Base-by-base conservation (phyloP, 768 basidiomycete genomes). In the Mycena vulgaris region DNA sequence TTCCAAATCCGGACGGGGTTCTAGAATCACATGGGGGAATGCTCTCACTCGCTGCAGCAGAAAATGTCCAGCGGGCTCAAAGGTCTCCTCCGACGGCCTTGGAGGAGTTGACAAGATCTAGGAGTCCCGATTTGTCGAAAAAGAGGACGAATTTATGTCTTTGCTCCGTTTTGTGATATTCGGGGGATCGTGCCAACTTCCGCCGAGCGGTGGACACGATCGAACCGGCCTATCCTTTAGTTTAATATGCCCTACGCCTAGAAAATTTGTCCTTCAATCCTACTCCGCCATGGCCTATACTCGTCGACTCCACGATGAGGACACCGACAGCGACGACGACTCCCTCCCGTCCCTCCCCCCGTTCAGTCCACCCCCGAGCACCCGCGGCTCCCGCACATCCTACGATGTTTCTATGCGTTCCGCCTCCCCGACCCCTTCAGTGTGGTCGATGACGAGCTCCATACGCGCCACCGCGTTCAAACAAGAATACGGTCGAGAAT, bases 361-460 rank as follows among this genome's bases (percentile, higher is more conserved):
- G 9, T 83, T 85, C 72, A 84, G 80, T 71, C 62, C 78, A 1
- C 72, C 83, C 8, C 80, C 78, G 33, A 87, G 84, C 56, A 71
- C 76, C 11, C 81, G 79, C 5, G 86, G 83, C 75, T 90, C 92
- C 0, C 80, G 80, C 27, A 92, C 91, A 1, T 92, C 92, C 19
- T 82, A 85, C 59, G 89, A 89, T 73, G 72, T 77, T 51, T 90
- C 90, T 1, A 88, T 88, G 84, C 90, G 90, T 58, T 91, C 91
- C 13, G 79, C 77, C 2, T 93, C 93, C 4, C 93, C 93, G 3
- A 79, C 81, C 16, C 91, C 90, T 10, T 94, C 93, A 28, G 87
- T 95, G 10, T 85, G 88, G 75, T 93, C 93, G 1, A 77, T 93
- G 76, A 90, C 90, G 0, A 90, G 87, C 74, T 91, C 91, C 0